Conservation (phyloP, 2,329 filamentous ascomycete species). For the Cladosporium sp. region DNA sequence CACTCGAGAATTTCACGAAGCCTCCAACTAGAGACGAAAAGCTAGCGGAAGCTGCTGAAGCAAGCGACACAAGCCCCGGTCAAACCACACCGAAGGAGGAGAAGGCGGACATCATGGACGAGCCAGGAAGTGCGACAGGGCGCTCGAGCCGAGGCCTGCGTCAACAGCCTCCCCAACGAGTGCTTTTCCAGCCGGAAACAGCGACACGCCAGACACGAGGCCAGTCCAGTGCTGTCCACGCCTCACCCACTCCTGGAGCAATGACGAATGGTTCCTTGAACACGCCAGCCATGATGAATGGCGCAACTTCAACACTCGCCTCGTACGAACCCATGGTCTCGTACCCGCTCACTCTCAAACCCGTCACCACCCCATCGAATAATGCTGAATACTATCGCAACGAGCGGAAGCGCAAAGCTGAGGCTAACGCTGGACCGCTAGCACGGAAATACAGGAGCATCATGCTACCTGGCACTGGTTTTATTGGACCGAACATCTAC, state of each 20-base stretch:
- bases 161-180: constrained; percentile 80
- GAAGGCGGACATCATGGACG: constrained; percentile 52
- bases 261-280: constrained; percentile 53
- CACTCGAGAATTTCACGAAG: constrained; percentile 69
- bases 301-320: constrained; percentile 55
- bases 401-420: constrained; percentile 51
- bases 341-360: constrained; percentile 66
- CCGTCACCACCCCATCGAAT: constrained; percentile 73
- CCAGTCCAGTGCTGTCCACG: constrained; percentile 26
- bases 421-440: constrained; percentile 42
- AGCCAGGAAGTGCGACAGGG: constrained; percentile 43
- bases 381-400: constrained; percentile 68
- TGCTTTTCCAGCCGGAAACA: constrained; percentile 80
- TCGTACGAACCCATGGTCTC: constrained; percentile 68
- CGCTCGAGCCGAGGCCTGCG: constrained; percentile 46
- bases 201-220: constrained; percentile 65
- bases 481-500: constrained; percentile 80
- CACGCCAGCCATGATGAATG: constrained; percentile 28
- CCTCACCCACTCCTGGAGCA: constrained; percentile 47
- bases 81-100: constrained; percentile 54
- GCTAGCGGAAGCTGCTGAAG: constrained; percentile 45
- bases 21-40: constrained; percentile 50
- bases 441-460: constrained; percentile 51
- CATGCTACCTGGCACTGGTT: constrained; percentile 65
- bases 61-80: constrained; percentile 52